A percentile compares a stretch with the other conserved stretches of the same genome.
phyloP scores from a whole-genome alignment of 2,329 filamentous ascomycete species.

The Colletotrichum aenigma region DNA sequence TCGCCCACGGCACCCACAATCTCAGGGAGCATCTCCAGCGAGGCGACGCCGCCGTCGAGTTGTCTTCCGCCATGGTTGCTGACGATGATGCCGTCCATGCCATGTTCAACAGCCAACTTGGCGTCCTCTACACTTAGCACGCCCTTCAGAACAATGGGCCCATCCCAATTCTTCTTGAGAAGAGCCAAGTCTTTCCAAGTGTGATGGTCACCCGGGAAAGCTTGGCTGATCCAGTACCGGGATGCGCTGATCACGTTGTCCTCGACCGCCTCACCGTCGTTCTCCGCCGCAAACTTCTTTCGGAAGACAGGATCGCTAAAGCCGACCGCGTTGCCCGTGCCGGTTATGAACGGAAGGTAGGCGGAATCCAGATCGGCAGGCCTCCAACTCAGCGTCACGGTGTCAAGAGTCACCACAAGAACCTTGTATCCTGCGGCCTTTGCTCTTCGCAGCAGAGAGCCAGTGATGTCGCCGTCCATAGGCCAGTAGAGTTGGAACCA shows the following conservation, averaged over 20 bases:
- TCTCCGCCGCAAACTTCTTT: constrained; percentile 54
- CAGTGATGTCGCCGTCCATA: constrained; percentile 66
- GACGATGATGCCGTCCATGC: constrained; percentile 63
- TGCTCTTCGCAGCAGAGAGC: constrained; percentile 65
- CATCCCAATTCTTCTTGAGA: constrained; percentile 64
- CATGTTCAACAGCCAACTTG: constrained; percentile 52
- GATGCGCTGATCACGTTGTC: constrained; percentile 54
- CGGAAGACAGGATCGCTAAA: constrained; percentile 72
- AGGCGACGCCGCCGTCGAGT: constrained; percentile 49
- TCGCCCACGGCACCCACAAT: constrained; percentile 64
- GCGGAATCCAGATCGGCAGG: constrained; percentile 69
- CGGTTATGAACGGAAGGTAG: constrained; percentile 64
- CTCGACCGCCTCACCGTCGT: constrained; percentile 50
- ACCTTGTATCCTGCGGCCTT: constrained; percentile 66
- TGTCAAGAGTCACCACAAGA: constrained; percentile 76
- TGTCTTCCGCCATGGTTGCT: constrained; percentile 64
- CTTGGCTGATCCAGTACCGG: constrained; percentile 54
- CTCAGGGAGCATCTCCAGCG: constrained; percentile 61
- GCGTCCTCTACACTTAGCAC: constrained; percentile 35
- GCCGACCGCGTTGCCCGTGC: constrained; percentile 64
- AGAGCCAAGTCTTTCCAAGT: constrained; percentile 67
- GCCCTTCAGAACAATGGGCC: constrained; percentile 54
- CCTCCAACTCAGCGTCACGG: constrained; percentile 71
- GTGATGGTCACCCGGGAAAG: constrained; percentile 57
- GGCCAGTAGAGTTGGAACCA: constrained; percentile 85